phyloP scores from a whole-genome alignment of 306 rosid genomes.

The Mimosa bimucronata region DNA sequence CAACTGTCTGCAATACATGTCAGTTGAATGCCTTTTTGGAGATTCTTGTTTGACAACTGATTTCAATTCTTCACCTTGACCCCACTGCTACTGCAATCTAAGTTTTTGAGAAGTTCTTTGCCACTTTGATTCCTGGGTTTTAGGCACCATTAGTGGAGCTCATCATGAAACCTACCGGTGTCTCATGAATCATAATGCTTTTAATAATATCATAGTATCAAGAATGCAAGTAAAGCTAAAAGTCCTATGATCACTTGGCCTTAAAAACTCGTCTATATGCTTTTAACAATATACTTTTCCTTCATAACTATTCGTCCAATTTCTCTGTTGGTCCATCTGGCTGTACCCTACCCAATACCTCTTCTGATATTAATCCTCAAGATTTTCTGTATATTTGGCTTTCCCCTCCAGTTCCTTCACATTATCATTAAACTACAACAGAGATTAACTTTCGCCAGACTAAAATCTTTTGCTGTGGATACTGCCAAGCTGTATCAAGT shows the following conservation, averaged over 20 bases:
- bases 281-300: slow-evolving; percentile 12
- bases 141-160: not conserved
- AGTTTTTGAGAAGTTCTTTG: not conserved
- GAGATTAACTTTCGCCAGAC: not conserved
- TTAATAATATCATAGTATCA: not conserved
- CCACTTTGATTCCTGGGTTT: slow-evolving; percentile 2
- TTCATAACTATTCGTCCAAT: not conserved
- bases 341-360: not conserved
- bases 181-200: slow-evolving; percentile 17
- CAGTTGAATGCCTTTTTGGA: slow-evolving; percentile 19
- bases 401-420: slow-evolving; percentile 12
- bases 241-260: not conserved
- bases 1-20: not conserved
- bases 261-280: not conserved
- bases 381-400: not conserved
- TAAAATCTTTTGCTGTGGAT: not conserved
- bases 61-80: slow-evolving; percentile 22
- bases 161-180: not conserved
- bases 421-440: not conserved
- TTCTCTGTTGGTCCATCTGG: slow-evolving; percentile 23
- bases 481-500: not conserved
- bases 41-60: slow-evolving; percentile 21
- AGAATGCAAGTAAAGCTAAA: not conserved
- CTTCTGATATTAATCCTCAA: not conserved
- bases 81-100: slow-evolving; percentile 13